Conservation (phyloP, 192 early-diverging fungal species). For the Coemansia erecta region DNA sequence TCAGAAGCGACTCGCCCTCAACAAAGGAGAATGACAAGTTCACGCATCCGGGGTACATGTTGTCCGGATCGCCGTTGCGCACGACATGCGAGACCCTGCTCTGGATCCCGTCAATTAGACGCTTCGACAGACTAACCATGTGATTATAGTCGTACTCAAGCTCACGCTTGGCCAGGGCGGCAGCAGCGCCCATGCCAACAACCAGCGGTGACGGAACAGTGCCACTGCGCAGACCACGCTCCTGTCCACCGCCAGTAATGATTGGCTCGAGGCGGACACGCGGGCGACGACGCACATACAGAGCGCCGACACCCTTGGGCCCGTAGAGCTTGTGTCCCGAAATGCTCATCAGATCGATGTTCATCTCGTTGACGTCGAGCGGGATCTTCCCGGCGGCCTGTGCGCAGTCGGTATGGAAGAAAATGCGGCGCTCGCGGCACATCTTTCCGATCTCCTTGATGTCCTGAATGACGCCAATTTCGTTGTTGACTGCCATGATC, state of each 20-base stretch:
- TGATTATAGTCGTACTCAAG: constrained; percentile 80
- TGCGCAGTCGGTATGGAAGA: constrained; percentile 96
- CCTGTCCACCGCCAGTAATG: constrained; percentile 93
- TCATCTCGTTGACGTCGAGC: constrained; percentile 85
- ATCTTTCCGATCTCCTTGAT: constrained; percentile 85
- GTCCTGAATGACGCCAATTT: constrained; percentile 96
- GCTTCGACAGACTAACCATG: constrained; percentile 69
- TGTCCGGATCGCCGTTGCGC: constrained; percentile 83
- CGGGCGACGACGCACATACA: constrained; percentile 90
- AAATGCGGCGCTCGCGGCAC: constrained; percentile 84
- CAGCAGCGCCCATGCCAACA: constrained; percentile 90
- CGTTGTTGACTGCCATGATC: constrained; percentile 98
- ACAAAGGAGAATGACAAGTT: constrained; percentile 96
- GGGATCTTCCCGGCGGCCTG: constrained; percentile 97
- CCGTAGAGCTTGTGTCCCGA: constrained; percentile 98
- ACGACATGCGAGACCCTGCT: constrained; percentile 75
- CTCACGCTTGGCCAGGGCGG: constrained; percentile 72
- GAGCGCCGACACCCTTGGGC: constrained; percentile 93
- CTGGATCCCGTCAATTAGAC: constrained; percentile 78
- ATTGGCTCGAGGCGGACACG: constrained; percentile 90
- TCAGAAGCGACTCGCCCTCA: constrained; percentile 95
- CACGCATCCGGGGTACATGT: constrained; percentile 87
- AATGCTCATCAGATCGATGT: constrained; percentile 94
- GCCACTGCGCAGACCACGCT: constrained; percentile 89
- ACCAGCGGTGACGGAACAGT: constrained; percentile 89